phyloP scores from a whole-genome alignment of 371 early-diverging fungal species.

The Actinomucor elegans region DNA sequence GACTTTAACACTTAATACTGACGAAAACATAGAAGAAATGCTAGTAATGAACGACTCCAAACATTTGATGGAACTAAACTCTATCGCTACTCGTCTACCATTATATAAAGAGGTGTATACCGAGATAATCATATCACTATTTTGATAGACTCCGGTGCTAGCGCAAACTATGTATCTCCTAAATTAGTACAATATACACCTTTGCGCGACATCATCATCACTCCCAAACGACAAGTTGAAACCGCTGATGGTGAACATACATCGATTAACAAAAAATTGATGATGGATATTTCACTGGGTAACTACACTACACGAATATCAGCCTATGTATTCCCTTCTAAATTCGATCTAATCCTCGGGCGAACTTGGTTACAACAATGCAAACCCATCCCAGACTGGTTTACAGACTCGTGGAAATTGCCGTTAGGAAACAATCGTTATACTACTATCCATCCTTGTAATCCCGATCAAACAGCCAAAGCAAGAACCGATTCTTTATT shows the following conservation, averaged over 20 bases:
- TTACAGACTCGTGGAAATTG: not conserved
- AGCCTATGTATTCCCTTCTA: slow-evolving; percentile 4
- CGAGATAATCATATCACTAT: no score
- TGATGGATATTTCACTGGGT: no score
- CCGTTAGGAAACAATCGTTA: not conserved
- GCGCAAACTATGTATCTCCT: slow-evolving; percentile 11
- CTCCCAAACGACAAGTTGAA: slow-evolving; percentile 3
- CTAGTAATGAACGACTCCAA: no score
- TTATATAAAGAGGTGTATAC: no score
- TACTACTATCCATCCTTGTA: no score
- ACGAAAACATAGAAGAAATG: not conserved
- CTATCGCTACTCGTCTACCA: not conserved
- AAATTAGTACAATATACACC: not conserved
- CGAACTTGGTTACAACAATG: slow-evolving; percentile 5
- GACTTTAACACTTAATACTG: no score
- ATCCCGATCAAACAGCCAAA: no score
- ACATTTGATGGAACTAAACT: not conserved
- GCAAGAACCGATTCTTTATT: no score
- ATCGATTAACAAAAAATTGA: not conserved
- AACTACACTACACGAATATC: no score
- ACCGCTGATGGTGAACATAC: slow-evolving; percentile 2
- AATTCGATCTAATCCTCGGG: slow-evolving; percentile 10
- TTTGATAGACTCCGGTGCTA: slow-evolving; percentile 9
- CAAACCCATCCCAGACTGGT: slow-evolving; percentile 2
- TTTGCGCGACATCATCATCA: not conserved